Evolutionary conservation across 176 grass and related monocot genomes (phyloP), one percentile per base, ranked within the genome.

Genomic region (Oryza glumipatula): DNA sequence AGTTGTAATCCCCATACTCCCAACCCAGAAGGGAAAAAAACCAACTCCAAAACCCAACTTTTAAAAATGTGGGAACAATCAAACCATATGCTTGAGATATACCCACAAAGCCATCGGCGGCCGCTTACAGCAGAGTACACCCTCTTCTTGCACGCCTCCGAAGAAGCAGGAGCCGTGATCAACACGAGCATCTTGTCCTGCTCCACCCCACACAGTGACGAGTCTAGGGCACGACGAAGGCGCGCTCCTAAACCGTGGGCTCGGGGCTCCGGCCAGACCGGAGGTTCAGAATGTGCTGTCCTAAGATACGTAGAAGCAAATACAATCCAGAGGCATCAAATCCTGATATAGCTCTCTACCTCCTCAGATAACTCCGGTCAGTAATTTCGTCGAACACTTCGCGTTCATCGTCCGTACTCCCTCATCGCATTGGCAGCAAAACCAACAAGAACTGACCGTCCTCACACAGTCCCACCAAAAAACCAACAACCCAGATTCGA

Each of bases 401-500:
- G 69, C 47, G 9, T 6, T 73, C 84, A 44, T 13, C 7, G 9
- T 79, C 8, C 7, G 16, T 46, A 46, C 9, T 39, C 46, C 13
- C 46, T 30, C 69, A 73, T 33, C 35, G 1, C 70, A 73, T 36
- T 30, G 1, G 13, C 26, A 23, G 21, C 47, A 38, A 5, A 32
- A 32, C 30, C 30, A 79, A 24, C 38, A 80, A 32, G 54, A 80
- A 54, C 69, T 11, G 45, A 16, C 14, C 48, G 17, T 58, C 7
- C 28, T 39, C 38, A 7, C 41, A 43, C 41, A 43, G 7, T 54
- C n/a, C 44, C 3, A 73, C 84, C 60, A 67, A 79, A 67, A 45
- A 67, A 14, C n/a, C 77, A 80, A 54, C n/a, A 2, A 80, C n/a
- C 73, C 32, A 68, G 70, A 81, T 56, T 87, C 15, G 3, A 74